phyloP scores from a whole-genome alignment of 768 basidiomycete genomes.

The Tricholoma furcatifolium region DNA sequence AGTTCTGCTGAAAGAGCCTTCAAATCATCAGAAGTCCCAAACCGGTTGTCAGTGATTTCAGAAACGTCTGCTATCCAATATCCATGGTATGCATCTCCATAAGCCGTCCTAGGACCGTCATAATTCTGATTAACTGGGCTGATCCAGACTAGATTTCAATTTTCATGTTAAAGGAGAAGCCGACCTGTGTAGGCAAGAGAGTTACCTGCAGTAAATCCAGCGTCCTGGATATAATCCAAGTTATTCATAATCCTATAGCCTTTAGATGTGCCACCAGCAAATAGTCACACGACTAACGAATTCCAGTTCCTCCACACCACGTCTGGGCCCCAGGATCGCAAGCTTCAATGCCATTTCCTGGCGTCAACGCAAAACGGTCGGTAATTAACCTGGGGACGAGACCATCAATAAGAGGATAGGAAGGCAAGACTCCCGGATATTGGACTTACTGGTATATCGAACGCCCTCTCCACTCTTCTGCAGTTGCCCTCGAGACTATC shows the following conservation, averaged over 20 bases:
- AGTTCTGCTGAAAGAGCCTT: constrained; percentile 58
- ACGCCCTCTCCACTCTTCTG: constrained; percentile 72
- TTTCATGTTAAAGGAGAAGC: neutral
- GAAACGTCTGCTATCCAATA: constrained; percentile 77
- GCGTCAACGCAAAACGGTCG: constrained; percentile 73
- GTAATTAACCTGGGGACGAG: constrained; percentile 53
- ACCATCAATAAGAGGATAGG: neutral
- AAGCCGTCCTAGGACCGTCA: constrained; percentile 63
- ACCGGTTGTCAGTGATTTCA: constrained; percentile 57
- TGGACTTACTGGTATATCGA: constrained; percentile 74
- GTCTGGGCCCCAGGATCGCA: constrained; percentile 64
- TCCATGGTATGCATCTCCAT: constrained; percentile 85
- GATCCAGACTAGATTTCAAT: constrained; percentile 62
- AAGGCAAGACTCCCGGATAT: neutral
- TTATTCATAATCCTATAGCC: constrained; percentile 56
- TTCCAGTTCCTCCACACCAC: constrained; percentile 90
- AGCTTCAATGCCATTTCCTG: constrained; percentile 44
- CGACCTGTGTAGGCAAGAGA: constrained; percentile 1
- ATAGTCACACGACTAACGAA: constrained; percentile 32
- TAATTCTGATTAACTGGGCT: constrained; percentile 82
- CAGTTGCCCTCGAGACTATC: constrained; percentile 53
- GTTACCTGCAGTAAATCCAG: constrained; percentile 77
- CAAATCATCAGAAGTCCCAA: constrained; percentile 67
- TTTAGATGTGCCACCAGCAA: neutral
- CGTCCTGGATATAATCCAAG: constrained; percentile 82